Conservation (phyloP, 1,284 basidiomycete species). For the Grifola frondosa region DNA sequence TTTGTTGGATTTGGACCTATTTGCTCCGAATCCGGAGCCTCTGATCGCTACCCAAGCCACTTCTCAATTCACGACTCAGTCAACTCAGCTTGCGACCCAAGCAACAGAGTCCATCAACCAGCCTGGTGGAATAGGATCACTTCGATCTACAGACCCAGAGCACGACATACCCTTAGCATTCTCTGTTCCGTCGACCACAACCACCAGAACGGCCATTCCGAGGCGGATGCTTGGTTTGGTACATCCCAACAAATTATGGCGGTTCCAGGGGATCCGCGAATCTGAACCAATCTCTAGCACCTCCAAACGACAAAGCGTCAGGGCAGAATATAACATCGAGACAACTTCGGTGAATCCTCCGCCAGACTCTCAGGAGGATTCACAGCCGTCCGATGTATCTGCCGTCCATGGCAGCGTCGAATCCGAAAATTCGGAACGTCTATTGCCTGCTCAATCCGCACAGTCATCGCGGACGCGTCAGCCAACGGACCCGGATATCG, state of each 20-base stretch:
- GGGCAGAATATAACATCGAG: too few relatives aligned
- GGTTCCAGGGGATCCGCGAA: not conserved
- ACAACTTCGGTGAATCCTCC: too few relatives aligned
- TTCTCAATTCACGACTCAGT: not conserved
- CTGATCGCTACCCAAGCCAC: conserved; percentile 8
- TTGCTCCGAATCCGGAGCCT: conserved; percentile 2
- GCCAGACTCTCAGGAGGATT: too few relatives aligned
- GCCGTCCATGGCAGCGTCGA: conserved; percentile 12
- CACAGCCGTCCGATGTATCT: conserved; percentile 22
- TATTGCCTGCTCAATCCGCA: conserved; percentile 11
- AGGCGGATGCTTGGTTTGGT: not conserved
- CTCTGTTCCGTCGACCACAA: not conserved
- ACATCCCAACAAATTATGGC: not conserved
- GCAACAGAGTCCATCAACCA: conserved; percentile 14
- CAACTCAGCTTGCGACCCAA: conserved; percentile 13
- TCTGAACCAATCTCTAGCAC: not conserved
- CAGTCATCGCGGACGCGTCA: conserved; percentile 1
- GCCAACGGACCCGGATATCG: conserved; percentile 17
- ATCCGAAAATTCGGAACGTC: conserved; percentile 7
- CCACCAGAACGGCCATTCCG: not conserved
- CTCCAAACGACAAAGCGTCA: too few relatives aligned
- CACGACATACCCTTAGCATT: too few relatives aligned
- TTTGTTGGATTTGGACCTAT: conserved; percentile 9
- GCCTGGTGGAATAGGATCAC: not conserved
- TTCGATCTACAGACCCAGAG: conserved; percentile 1